Conservation (phyloP, 805 yeast genomes). For the Dipodascus geniculatus region DNA sequence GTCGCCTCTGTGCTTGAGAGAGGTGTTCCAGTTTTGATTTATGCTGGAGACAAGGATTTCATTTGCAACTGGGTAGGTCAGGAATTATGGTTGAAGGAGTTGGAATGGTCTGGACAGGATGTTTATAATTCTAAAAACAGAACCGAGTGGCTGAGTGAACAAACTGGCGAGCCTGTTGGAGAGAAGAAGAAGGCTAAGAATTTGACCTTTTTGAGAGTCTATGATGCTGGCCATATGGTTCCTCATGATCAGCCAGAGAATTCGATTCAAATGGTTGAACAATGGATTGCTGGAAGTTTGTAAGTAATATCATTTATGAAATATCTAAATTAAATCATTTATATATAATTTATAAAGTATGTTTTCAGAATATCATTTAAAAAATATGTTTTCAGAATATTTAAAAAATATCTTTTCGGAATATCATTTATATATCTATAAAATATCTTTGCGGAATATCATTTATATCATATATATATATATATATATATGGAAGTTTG, state of each 20-base stretch:
- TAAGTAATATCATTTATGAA: not conserved
- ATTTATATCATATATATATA: too few relatives aligned
- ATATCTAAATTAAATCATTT: too few relatives aligned
- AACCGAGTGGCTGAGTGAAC: conserved; percentile 31
- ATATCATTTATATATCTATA: too few relatives aligned
- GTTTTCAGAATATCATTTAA: too few relatives aligned
- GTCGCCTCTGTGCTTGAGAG: conserved; percentile 52
- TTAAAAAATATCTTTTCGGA: too few relatives aligned
- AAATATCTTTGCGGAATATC: too few relatives aligned
- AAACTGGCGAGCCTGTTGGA: conserved; percentile 40
- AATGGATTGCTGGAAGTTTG: conserved; percentile 50
- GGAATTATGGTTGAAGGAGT: conserved; percentile 63
- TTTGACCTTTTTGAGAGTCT: conserved; percentile 68
- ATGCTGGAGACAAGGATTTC: conserved; percentile 92
- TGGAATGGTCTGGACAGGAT: conserved; percentile 47
- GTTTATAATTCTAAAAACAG: conserved; percentile 34
- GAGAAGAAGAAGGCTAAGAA: conserved; percentile 55
- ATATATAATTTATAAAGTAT: not conserved
- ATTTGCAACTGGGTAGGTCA: conserved; percentile 92
- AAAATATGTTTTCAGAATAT: too few relatives aligned
- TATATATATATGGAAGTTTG: conserved; percentile 34
- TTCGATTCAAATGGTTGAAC: conserved; percentile 57
- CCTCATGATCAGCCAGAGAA: conserved; percentile 77
- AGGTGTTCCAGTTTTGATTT: conserved; percentile 68
- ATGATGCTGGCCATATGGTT: conserved; percentile 86